These are phyloP conservation scores for Ambrosia trifida DNA, from an alignment of 129 eudicot genomes.

Conservation along the genomic window DNA sequence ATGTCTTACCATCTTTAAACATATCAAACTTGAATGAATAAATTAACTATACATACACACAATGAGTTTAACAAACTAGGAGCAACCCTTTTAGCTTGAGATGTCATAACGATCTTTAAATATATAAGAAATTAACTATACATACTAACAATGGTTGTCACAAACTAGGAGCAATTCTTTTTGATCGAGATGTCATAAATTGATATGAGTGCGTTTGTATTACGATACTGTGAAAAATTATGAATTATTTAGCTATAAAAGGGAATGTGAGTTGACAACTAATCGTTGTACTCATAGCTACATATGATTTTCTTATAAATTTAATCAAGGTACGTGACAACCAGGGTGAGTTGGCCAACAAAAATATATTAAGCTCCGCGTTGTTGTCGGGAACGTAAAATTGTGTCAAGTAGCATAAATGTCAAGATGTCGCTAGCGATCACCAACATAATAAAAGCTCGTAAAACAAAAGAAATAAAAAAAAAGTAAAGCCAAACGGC, in stretches of 20 bases:
- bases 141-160: neutral
- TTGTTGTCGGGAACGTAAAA: too few relatives aligned
- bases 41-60: neutral
- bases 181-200: neutral
- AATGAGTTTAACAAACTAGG: neutral
- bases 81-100: neutral
- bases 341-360: neutral
- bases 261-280: neutral
- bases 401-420: too few relatives aligned
- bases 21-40: neutral
- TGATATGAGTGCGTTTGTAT: neutral
- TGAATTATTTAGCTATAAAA: neutral
- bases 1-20: neutral
- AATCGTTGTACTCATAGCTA: neutral
- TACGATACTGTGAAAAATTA: neutral
- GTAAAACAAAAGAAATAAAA: too few relatives aligned
- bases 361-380: too few relatives aligned
- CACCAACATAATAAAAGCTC: too few relatives aligned
- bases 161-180: neutral
- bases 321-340: neutral
- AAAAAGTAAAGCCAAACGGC: too few relatives aligned
- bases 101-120: neutral
- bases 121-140: neutral
- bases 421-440: too few relatives aligned
- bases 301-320: neutral